Evolutionary conservation across 1,139 yeast genomes (phyloP), one percentile per base, ranked within the genome.

Genomic region (Kodamaea anthophila): DNA sequence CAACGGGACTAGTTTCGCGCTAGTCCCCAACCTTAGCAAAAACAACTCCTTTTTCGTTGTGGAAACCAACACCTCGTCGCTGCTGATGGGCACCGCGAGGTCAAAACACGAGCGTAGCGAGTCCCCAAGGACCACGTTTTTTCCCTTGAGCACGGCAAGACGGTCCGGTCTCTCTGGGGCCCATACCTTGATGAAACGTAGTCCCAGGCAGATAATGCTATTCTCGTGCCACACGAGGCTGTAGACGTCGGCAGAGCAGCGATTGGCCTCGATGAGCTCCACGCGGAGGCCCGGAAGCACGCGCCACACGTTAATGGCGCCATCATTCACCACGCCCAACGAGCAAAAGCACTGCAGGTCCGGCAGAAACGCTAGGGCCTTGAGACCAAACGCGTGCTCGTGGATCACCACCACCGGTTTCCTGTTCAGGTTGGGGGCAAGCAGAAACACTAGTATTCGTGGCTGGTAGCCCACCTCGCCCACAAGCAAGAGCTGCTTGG

Each of bases 401-500:
- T 62, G 53, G 3, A 77, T 66, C 10, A 66, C 55, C 5, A 72
- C 69, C 8, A 77, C 47, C 0, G 85, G 84, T 13, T 46, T 46
- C 9, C 47, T 42, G n/a, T 55, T 44, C 32, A 73, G 60, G 32
- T 70, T 65, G 0, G 65, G 58, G 0, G 82, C 80, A 9, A 74
- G 52, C 3, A 84, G 75, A 43, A 69, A 80, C 5, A 80, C 44
- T 19, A 77, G 53, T 2, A 80, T 64, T 16, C 85, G 55, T 1
- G 88, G 87, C 37, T 67, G 74, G 39, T 76, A 75, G 0, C 87
- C 87, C 0, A 64, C 52, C 44, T 80, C 87, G 1, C 87, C 88
- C 5, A 77, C 70, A 0, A 85, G 86, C 25, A 80, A 47, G 9
- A 73, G 41, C 29, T 51, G 60, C 24, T 59, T 62, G 43, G 72